Conservation (phyloP, 2,329 filamentous ascomycete genomes). For the Diaporthe citriasiana region DNA sequence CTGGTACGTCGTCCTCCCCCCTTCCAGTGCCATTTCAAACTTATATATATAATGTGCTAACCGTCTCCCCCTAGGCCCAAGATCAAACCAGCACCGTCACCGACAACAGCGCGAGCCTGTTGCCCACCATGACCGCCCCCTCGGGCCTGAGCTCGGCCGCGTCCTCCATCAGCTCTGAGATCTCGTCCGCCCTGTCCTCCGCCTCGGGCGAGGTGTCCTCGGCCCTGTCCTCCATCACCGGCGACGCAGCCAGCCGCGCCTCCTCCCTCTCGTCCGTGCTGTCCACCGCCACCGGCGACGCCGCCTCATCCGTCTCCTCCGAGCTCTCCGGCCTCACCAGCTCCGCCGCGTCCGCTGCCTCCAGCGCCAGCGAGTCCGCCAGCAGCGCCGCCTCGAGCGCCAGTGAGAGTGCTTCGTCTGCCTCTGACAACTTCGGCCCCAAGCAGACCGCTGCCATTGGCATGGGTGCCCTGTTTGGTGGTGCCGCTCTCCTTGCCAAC, state of each 20-base stretch:
- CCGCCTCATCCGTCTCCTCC: constrained; percentile 35
- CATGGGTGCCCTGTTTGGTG: constrained; percentile 62
- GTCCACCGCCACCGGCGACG: constrained; percentile 48
- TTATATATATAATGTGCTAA: not conserved
- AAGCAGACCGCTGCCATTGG: constrained; percentile 59
- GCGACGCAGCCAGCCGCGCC: constrained; percentile 35
- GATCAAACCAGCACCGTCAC: not conserved
- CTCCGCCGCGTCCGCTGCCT: constrained; percentile 38
- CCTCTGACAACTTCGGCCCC: constrained; percentile 48
- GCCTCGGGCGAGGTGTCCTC: constrained; percentile 35
- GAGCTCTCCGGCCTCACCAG: constrained; percentile 38
- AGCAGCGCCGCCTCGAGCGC: constrained; percentile 42
- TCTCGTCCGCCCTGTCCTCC: constrained; percentile 43
- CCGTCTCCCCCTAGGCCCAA: not conserved
- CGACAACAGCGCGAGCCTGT: constrained; percentile 23
- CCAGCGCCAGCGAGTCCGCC: constrained; percentile 39
- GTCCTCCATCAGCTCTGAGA: constrained; percentile 45
- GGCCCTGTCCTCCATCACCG: constrained; percentile 47
- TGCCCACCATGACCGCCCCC: not conserved
- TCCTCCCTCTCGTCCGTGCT: constrained; percentile 49
- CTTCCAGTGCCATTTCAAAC: no score
- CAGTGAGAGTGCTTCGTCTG: constrained; percentile 23
- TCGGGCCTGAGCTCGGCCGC: constrained; percentile 27
- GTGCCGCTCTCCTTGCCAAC: constrained; percentile 61
- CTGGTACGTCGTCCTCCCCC: constrained; percentile 22